Evolutionary conservation across 768 basidiomycete genomes (phyloP).

Genomic region (Mycena chlorophos): DNA sequence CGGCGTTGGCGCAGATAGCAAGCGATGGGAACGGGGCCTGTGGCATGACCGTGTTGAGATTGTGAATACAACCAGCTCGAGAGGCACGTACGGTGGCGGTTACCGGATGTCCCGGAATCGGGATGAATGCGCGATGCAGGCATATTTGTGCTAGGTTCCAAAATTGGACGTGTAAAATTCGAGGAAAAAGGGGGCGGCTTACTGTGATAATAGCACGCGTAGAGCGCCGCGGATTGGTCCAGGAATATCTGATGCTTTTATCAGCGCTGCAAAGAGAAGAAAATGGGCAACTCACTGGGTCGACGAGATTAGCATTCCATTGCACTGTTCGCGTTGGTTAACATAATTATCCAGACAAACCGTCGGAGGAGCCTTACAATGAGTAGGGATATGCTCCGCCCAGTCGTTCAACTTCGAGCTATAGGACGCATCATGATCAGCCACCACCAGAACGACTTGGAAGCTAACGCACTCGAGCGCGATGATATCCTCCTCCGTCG

Average conservation of each 20-base stretch:
- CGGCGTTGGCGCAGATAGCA: constrained; percentile 4
- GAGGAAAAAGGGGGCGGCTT: too few relatives aligned
- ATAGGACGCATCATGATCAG: not conserved
- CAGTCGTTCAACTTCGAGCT: constrained; percentile 17
- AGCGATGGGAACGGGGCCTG: not conserved
- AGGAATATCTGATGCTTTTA: constrained; percentile 6
- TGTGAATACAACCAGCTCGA: too few relatives aligned
- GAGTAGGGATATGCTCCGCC: constrained; percentile 7
- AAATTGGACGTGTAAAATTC: not conserved
- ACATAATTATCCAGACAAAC: too few relatives aligned
- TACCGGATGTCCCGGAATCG: not conserved
- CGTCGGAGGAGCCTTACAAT: constrained; percentile 2
- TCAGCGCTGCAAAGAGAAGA: not conserved
- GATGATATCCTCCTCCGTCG: not conserved
- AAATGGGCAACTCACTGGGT: not conserved
- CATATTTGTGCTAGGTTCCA: constrained; percentile 9
- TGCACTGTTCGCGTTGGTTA: constrained; percentile 1
- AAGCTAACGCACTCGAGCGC: constrained; percentile 10
- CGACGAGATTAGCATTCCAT: constrained; percentile 17
- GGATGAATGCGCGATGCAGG: constrained; percentile 14
- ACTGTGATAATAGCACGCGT: constrained; percentile 17
- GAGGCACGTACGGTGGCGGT: not conserved
- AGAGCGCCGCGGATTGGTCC: constrained; percentile 18
- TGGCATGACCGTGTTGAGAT: not conserved
- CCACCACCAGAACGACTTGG: not conserved